These are phyloP conservation scores for Tylopilus rubrobrunneus DNA, from an alignment of 768 basidiomycete genomes.

Conservation along the genomic window DNA sequence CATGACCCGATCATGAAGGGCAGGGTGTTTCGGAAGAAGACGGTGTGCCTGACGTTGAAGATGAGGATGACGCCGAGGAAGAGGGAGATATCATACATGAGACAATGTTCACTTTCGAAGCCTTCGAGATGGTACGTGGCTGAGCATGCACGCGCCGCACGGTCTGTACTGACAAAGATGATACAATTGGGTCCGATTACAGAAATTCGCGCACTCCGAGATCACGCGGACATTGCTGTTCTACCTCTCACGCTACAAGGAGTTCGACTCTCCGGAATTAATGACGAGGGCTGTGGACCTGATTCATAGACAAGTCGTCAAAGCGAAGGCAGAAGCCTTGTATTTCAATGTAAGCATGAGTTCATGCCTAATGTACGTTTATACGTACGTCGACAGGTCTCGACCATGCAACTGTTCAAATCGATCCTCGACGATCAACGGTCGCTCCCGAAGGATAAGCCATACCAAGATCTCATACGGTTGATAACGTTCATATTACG, in stretches of 20 bases:
- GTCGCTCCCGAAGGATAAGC: constrained; percentile 71
- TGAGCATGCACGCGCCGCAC: constrained; percentile 14
- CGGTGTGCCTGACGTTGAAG: constrained; percentile 65
- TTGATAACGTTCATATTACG: constrained; percentile 85
- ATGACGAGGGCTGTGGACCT: constrained; percentile 89
- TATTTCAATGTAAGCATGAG: constrained; percentile 79
- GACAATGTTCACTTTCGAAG: constrained; percentile 87
- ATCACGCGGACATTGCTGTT: constrained; percentile 79
- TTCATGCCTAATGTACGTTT: constrained; percentile 3
- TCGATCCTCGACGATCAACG: constrained; percentile 77
- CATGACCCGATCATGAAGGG: constrained; percentile 26
- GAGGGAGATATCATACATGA: constrained; percentile 70
- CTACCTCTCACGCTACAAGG: constrained; percentile 81
- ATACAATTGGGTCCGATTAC: constrained; percentile 17
- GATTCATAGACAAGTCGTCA: constrained; percentile 87
- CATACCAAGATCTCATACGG: constrained; percentile 77
- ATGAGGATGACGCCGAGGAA: constrained; percentile 54
- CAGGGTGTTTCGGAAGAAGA: constrained; percentile 47
- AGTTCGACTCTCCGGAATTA: constrained; percentile 69
- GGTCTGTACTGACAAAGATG: constrained; percentile 16
- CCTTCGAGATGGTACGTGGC: constrained; percentile 75
- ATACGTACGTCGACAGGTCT: constrained; percentile 56
- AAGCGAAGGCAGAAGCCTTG: constrained; percentile 87
- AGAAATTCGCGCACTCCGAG: constrained; percentile 90
- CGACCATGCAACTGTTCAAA: constrained; percentile 86